Evolutionary conservation across 768 basidiomycete genomes (phyloP).

Genomic region (Amanita rimosa): DNA sequence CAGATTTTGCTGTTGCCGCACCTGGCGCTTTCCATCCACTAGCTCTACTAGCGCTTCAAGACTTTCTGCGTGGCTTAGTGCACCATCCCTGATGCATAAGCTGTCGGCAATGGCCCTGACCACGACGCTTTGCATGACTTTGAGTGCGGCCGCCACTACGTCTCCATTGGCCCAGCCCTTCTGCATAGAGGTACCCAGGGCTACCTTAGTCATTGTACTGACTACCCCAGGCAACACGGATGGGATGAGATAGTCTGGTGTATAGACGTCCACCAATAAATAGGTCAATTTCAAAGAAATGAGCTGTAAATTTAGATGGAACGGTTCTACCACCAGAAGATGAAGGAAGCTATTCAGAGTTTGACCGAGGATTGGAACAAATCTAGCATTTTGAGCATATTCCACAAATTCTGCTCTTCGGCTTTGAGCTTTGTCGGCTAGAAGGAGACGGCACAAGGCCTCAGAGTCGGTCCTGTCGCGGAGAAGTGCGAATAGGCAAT

Average conservation of each 20-base stretch:
- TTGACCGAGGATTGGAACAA: constrained; percentile 75
- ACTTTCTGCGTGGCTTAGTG: constrained; percentile 37
- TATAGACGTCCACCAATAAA: constrained; percentile 43
- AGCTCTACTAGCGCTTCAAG: constrained; percentile 52
- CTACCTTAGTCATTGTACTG: constrained; percentile 64
- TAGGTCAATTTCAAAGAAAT: constrained; percentile 48
- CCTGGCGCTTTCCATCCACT: constrained; percentile 9
- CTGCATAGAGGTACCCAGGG: constrained; percentile 37
- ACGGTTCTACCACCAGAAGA: constrained; percentile 46
- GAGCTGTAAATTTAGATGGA: constrained; percentile 48
- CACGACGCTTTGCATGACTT: constrained; percentile 43
- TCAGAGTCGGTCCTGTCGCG: constrained; percentile 35
- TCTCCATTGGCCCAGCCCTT: constrained; percentile 72
- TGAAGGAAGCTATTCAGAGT: constrained; percentile 71
- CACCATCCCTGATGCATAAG: constrained; percentile 52
- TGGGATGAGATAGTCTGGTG: constrained; percentile 41
- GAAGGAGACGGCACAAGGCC: constrained; percentile 15
- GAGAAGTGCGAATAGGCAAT: constrained; percentile 55
- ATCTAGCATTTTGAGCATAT: constrained; percentile 33
- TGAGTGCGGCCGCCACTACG: constrained; percentile 44
- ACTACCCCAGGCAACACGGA: constrained; percentile 78
- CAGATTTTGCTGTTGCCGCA: constrained; percentile 10
- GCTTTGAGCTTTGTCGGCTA: constrained; percentile 13
- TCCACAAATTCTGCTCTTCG: constrained; percentile 18
- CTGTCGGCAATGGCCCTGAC: constrained; percentile 55